Evolutionary conservation across 1,284 basidiomycete species (phyloP), one percentile per base, ranked within the genome.

Genomic region (Cerioporus squamosus): DNA sequence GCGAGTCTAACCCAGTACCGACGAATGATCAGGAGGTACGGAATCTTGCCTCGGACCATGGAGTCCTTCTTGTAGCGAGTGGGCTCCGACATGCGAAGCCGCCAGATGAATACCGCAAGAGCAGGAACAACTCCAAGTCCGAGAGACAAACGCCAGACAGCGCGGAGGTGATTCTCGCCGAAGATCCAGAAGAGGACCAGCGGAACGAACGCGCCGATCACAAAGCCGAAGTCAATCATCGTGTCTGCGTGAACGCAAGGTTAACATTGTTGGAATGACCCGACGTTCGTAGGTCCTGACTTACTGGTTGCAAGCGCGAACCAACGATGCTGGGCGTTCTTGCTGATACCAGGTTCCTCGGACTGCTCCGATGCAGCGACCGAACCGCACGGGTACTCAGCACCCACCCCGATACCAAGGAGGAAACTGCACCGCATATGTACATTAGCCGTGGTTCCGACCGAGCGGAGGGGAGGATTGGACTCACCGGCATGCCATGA

Each of bases 341-440:
- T 94, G 64, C 76, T 81, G 67, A 97, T 88, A 3, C 83, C 85
- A 20, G 82, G 78, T 68, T 93, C 90, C 73, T 97, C 95, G 0
- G 94, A 94, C 70, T 94, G 91, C 71, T 97, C 95, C 1, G 92
- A 91, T 2, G 91, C 90, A 22, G 94, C 93, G n/a, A 97, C 94
- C 3, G 89, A 91, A 7, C 95, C 95, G 60, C 90, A 91, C 6
- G 94, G 95, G 65, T 97, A 97, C 72, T 96, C 93, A 12, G 94
- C 94, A 24, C 94, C 95, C 9, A 94, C 79, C 42, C 92, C 92
- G 57, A 94, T 88, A 46, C 92, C 93, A 53, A 93, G 79, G 9
- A 95, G 73, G 78, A 94, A 91, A 31, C 88, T 90, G 51, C 29
- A n/a, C n/a, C 20, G 9, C 24, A 12, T 4, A 15, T 39, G 14